A percentile compares a stretch with the other conserved stretches of the same genome.
Conservation (phyloP, 2,329 filamentous ascomycete species). For the Ophiostoma sp. region DNA sequence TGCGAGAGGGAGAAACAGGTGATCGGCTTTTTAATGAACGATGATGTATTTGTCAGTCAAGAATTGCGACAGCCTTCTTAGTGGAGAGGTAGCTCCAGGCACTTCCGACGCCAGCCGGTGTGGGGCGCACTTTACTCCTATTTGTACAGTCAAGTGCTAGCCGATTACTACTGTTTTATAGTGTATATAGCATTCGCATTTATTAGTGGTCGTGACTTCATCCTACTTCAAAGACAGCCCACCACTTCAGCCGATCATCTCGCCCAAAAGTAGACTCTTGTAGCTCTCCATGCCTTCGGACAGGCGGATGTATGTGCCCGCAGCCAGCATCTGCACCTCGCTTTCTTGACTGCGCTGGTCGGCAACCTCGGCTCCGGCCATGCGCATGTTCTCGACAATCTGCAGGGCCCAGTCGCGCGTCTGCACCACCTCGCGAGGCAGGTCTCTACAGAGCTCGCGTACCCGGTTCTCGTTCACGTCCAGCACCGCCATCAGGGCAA, state of each 20-base stretch:
- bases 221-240: background rate
- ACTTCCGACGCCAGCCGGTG: conserved; percentile 15
- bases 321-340: conserved; percentile 70
- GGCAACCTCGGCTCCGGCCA: conserved; percentile 42
- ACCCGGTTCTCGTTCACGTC: conserved; percentile 74
- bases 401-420: conserved; percentile 73
- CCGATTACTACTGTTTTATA: background rate
- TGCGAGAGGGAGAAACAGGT: conserved; percentile 1
- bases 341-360: conserved; percentile 62
- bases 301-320: conserved; percentile 69
- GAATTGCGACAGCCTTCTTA: conserved; percentile 22
- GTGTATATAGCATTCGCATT: background rate
- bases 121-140: background rate
- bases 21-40: conserved; percentile 10
- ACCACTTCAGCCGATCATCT: conserved; percentile 42
- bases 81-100: conserved; percentile 13
- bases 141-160: background rate
- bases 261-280: conserved; percentile 69
- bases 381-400: conserved; percentile 61
- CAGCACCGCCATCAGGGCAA: conserved; percentile 71
- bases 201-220: background rate
- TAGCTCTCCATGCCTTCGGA: conserved; percentile 79
- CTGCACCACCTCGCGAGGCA: conserved; percentile 74
- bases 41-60: conserved; percentile 21
- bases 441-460: conserved; percentile 64